phyloP scores from a whole-genome alignment of 495 filamentous ascomycete genomes.

The Hyaloscypha bicolor region DNA sequence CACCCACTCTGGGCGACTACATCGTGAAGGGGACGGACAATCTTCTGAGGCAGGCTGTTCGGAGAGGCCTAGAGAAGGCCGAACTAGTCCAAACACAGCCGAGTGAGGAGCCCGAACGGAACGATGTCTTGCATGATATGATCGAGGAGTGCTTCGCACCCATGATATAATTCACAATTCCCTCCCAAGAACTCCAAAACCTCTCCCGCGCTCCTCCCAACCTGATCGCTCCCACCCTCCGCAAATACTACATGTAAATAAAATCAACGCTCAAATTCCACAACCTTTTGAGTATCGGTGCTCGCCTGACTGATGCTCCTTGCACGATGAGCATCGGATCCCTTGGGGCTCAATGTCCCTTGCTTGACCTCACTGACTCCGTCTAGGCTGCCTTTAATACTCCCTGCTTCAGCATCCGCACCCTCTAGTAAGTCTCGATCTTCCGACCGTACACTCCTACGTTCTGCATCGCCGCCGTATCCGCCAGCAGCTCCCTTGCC shows the following conservation, averaged over 20 bases:
- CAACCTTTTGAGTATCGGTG: conserved; percentile 39
- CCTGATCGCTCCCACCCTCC: not conserved
- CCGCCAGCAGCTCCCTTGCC: conserved; percentile 33
- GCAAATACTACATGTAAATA: not conserved
- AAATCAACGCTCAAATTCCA: conserved; percentile 42
- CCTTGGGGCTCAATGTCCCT: conserved; percentile 20
- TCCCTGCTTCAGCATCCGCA: conserved; percentile 67
- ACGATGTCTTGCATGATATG: not conserved
- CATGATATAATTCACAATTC: not conserved
- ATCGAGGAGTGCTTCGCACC: not conserved
- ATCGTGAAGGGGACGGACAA: no score
- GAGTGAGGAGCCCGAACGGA: no score
- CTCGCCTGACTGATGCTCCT: conserved; percentile 29
- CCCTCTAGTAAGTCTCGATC: conserved; percentile 80
- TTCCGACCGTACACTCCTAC: conserved; percentile 66
- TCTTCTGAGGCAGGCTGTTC: no score
- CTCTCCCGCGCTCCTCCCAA: not conserved
- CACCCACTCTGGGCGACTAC: no score
- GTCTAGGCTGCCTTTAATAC: conserved; percentile 27
- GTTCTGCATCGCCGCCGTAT: conserved; percentile 49
- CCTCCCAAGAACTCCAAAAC: not conserved
- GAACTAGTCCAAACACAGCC: no score
- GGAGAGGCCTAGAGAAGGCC: no score
- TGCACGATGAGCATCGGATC: conserved; percentile 4
- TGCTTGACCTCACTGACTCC: conserved; percentile 21